These are phyloP conservation scores for Polyporus arcularius DNA, from an alignment of 768 basidiomycete species.

Conservation along the genomic window DNA sequence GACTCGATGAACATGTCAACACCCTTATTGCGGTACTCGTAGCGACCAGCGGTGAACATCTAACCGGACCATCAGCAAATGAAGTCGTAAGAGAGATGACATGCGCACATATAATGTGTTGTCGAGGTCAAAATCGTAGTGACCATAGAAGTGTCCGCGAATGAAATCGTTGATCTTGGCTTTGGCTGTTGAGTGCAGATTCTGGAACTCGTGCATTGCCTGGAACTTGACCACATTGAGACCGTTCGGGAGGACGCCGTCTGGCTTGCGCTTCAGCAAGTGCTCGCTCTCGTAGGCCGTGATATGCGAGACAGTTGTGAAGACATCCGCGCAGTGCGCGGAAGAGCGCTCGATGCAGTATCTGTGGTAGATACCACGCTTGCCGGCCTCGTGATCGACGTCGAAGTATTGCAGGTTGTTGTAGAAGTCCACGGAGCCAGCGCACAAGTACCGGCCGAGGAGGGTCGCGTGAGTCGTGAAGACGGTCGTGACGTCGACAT, in stretches of 20 bases:
- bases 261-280: slow-evolving; percentile 94
- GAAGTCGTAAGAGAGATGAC: background rate
- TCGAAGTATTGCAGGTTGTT: slow-evolving; percentile 99
- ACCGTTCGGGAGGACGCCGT: slow-evolving; percentile 96
- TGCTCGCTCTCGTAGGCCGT: slow-evolving; percentile 98
- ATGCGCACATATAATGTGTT: slow-evolving; percentile 78
- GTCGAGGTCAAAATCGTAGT: slow-evolving; percentile 95
- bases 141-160: slow-evolving; percentile 96
- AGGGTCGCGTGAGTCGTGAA: slow-evolving; percentile 99
- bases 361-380: slow-evolving; percentile 96
- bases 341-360: slow-evolving; percentile 98
- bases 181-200: slow-evolving; percentile 88
- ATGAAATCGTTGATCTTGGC: slow-evolving; percentile 99
- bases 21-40: slow-evolving; percentile 99
- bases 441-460: slow-evolving; percentile 97
- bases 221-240: slow-evolving; percentile 99
- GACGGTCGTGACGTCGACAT: slow-evolving; percentile 97
- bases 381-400: slow-evolving; percentile 98
- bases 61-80: slow-evolving; percentile 33
- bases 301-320: slow-evolving; percentile 97
- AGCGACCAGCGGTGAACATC: slow-evolving; percentile 99
- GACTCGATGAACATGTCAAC: slow-evolving; percentile 99
- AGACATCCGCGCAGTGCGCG: slow-evolving; percentile 95
- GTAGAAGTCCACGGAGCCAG: slow-evolving; percentile 98
- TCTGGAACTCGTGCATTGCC: slow-evolving; percentile 99